Evolutionary conservation across 1,284 basidiomycete species (phyloP).

Genomic region (Moesziomyces parantarcticus): DNA sequence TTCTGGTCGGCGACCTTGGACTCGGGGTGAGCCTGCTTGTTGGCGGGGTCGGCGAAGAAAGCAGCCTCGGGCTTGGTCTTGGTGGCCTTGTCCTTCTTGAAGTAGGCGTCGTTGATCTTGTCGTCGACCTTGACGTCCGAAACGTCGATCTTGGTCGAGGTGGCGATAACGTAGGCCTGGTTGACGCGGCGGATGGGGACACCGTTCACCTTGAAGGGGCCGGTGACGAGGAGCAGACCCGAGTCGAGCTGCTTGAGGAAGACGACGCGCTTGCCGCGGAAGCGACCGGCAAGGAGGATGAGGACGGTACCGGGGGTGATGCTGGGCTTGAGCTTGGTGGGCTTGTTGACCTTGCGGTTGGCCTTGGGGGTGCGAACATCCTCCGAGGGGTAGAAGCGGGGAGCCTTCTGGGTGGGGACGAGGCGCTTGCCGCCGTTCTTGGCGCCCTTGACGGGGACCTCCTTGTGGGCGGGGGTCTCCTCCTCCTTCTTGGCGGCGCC

Average conservation of each 20-base stretch:
- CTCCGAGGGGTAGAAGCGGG: slow-evolving; percentile 96
- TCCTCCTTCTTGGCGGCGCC: slow-evolving; percentile 75
- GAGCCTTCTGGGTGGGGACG: slow-evolving; percentile 84
- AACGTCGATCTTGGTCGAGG: slow-evolving; percentile 93
- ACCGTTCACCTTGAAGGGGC: slow-evolving; percentile 98
- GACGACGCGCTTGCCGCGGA: slow-evolving; percentile 97
- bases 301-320: slow-evolving; percentile 96
- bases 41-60: slow-evolving; percentile 92
- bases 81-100: slow-evolving; percentile 72
- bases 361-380: slow-evolving; percentile 89
- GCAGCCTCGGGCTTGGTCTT: slow-evolving; percentile 95
- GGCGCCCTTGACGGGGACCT: slow-evolving; percentile 86
- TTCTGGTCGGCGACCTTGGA: slow-evolving; percentile 94
- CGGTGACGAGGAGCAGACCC: slow-evolving; percentile 93
- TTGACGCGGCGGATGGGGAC: slow-evolving; percentile 97
- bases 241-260: slow-evolving; percentile 96
- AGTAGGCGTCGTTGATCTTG: slow-evolving; percentile 95
- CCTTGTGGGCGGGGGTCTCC: slow-evolving; percentile 73
- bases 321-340: slow-evolving; percentile 80
- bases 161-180: slow-evolving; percentile 99
- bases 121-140: slow-evolving; percentile 76
- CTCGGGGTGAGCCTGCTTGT: slow-evolving; percentile 89
- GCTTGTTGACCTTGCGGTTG: slow-evolving; percentile 82
- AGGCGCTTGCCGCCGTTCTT: slow-evolving; percentile 91
- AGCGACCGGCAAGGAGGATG: slow-evolving; percentile 96